Evolutionary conservation across 345 rosid genomes (phyloP), one percentile per base, ranked within the genome.

Genomic region (Sisymbrium irio): DNA sequence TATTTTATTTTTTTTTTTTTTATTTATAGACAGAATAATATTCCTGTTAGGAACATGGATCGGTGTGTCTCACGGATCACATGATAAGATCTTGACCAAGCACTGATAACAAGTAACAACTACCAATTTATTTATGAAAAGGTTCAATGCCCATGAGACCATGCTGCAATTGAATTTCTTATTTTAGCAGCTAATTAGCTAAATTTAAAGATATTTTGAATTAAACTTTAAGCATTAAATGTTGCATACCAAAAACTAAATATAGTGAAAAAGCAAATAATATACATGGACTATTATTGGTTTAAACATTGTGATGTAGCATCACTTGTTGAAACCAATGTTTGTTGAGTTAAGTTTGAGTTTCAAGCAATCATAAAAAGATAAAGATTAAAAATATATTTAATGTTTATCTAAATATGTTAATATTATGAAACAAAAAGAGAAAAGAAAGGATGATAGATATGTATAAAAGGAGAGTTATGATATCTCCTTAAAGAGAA

Each of bases 61-160:
- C 57, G 65, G 73, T 57, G 65, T 9, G 35, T 45, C 6, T 32
- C 58, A 37, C 51, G 25, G 57, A 32, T 69, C 72, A 50, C 22
- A 66, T 36, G 45, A 69, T 47, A 20, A 46, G 74, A 70, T 70
- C 74, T 70, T 70, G 67, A 70, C 58, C 74, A 70, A n/a, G 39
- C 55, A 57, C 65, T 44, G 35, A 57, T 56, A 32, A 57, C 45
- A 69, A 68, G 54, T 45, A 42, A 56, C 45, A 17, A 56, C 64
- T n/a, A 68, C 54, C 54, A n/a, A 19, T 14, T 57, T 69, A 19
- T 32, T 44, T 14, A 44, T 57, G 65, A 32, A 32, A 56, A 44
- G 14, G 33, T 32, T 32, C 5, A 14, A 13, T 69, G 42, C 33
- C 22, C 36, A 69, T 56, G 65, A 28, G 42, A 32, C 22, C 36